These are phyloP conservation scores for Sicyos edulis DNA, from an alignment of 306 rosid genomes.

Conservation along the genomic window DNA sequence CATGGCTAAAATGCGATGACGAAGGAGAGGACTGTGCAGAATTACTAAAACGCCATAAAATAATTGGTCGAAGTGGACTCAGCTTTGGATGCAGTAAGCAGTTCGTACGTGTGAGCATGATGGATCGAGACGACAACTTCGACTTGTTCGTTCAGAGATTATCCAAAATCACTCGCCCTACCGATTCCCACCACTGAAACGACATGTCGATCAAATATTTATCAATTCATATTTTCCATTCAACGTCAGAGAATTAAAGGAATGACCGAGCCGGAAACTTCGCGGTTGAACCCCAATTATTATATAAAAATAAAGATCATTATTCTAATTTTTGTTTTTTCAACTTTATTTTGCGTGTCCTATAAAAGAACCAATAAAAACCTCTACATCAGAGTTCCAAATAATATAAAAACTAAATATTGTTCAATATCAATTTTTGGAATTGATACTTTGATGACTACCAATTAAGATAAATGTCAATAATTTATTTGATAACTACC, in stretches of 20 bases:
- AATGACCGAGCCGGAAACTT: neutral
- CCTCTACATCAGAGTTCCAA: no score
- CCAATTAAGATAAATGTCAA: no score
- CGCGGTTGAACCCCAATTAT: neutral
- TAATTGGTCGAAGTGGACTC: constrained; percentile 33
- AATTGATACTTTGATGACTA: no score
- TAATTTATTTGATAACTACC: no score
- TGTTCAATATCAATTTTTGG: no score
- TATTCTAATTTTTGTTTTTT: no score
- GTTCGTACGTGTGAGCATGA: constrained; percentile 36
- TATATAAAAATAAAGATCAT: no score
- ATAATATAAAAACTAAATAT: no score
- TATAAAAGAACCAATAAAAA: no score
- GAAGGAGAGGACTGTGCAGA: constrained; percentile 30
- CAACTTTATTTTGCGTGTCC: neutral
- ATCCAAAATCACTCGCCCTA: constrained; percentile 12
- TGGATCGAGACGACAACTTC: constrained; percentile 39
- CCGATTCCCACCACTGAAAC: neutral
- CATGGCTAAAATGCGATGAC: constrained; percentile 38
- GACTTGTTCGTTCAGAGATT: constrained; percentile 31
- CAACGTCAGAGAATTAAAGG: no score
- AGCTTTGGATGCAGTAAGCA: constrained; percentile 27
- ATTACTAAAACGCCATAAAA: constrained; percentile 25
- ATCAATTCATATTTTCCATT: neutral
- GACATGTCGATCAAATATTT: constrained; percentile 4